phyloP scores from a whole-genome alignment of 352 stramenopile genomes.

The Phytophthora pistaciae region DNA sequence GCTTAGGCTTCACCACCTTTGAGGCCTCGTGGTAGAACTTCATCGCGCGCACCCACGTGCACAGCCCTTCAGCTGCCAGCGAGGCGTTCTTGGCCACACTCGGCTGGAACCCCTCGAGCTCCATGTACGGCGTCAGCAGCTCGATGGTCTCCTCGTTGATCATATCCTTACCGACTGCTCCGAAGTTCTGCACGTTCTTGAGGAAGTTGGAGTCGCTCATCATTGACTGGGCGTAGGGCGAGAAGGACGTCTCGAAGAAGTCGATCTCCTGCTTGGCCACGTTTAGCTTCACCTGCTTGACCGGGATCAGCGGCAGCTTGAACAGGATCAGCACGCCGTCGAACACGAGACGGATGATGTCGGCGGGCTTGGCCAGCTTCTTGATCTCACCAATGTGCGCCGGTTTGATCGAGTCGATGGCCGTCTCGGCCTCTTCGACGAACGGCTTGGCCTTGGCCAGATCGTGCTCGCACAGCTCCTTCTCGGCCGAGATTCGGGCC shows the following conservation, averaged over 20 bases:
- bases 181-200: slow-evolving; percentile 97
- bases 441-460: slow-evolving; percentile 98
- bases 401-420: slow-evolving; percentile 98
- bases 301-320: slow-evolving; percentile 91
- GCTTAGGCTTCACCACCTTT: slow-evolving; percentile 99
- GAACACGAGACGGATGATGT: slow-evolving; percentile 99
- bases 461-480: slow-evolving; percentile 95
- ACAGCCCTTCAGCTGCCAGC: slow-evolving; percentile 96
- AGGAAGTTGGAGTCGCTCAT: slow-evolving; percentile 98
- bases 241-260: slow-evolving; percentile 98
- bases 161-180: slow-evolving; percentile 95
- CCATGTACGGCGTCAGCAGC: slow-evolving; percentile 96
- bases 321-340: slow-evolving; percentile 98
- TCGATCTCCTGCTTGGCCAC: slow-evolving; percentile 97
- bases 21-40: slow-evolving; percentile 99
- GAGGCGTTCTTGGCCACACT: slow-evolving; percentile 98
- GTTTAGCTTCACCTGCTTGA: slow-evolving; percentile 96
- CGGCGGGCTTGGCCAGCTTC: slow-evolving; percentile 97
- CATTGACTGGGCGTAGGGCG: slow-evolving; percentile 94
- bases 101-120: slow-evolving; percentile 96
- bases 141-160: slow-evolving; percentile 99
- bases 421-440: slow-evolving; percentile 97
- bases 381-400: slow-evolving; percentile 99
- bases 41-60: slow-evolving; percentile 98
- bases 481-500: slow-evolving; percentile 95